A percentile compares a stretch with the other conserved stretches of the same genome.
Conservation (phyloP, 257 asterid genomes). For the Solanum chilense region DNA sequence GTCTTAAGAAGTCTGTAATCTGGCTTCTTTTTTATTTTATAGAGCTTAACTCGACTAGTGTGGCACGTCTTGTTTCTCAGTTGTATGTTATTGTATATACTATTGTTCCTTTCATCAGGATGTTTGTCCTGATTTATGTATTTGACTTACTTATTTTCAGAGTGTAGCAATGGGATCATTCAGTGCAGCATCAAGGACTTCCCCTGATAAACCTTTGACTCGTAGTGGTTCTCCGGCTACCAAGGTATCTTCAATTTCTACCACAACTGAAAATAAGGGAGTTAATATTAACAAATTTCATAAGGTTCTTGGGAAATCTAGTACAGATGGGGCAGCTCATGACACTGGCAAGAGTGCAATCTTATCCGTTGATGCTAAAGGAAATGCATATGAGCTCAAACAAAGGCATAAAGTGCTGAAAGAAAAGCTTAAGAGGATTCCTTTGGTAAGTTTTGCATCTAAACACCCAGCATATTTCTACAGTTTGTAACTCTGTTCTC, state of each 20-base stretch:
- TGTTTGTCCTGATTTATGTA: background rate
- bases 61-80: background rate
- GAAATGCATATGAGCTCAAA: background rate
- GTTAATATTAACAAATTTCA: constrained; percentile 94
- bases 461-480: background rate
- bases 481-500: background rate
- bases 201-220: background rate
- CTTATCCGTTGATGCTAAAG: constrained; percentile 48
- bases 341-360: constrained; percentile 65
- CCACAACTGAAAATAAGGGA: constrained; percentile 96
- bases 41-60: background rate
- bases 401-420: constrained; percentile 29
- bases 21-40: background rate
- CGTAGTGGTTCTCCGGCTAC: background rate
- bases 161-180: background rate
- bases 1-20: background rate
- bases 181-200: background rate
- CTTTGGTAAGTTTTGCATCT: background rate
- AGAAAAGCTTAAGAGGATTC: constrained; percentile 22
- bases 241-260: background rate
- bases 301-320: constrained; percentile 99
- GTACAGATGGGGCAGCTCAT: constrained; percentile 91
- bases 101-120: background rate
- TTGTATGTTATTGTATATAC: background rate
- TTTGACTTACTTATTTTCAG: background rate